Evolutionary conservation across 495 filamentous ascomycete species (phyloP).

Genomic region (Xylaria cubensis): DNA sequence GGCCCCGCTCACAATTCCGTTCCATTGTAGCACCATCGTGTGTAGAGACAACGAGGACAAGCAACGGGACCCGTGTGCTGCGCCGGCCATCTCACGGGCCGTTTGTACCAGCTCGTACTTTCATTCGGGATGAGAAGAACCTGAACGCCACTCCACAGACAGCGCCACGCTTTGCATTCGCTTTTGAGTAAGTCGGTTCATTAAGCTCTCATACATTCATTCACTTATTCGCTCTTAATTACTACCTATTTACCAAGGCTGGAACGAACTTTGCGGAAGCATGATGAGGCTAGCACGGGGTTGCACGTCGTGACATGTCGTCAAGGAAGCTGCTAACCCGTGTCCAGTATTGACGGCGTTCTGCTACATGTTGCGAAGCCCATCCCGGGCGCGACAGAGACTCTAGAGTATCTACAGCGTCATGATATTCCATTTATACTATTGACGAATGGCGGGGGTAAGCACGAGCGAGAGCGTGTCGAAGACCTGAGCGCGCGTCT

Average conservation of each 20-base stretch:
- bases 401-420: slow-evolving; percentile 73
- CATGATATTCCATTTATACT: slow-evolving; percentile 82
- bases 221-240: neutral
- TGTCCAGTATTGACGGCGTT: slow-evolving; percentile 87
- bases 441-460: slow-evolving; percentile 88
- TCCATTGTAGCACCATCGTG: neutral
- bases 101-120: slow-evolving; percentile 3
- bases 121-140: slow-evolving; percentile 21
- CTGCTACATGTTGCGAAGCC: slow-evolving; percentile 83
- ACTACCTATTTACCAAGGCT: no score
- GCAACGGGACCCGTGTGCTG: neutral
- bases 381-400: slow-evolving; percentile 78
- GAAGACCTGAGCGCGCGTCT: slow-evolving; percentile 69
- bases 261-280: neutral
- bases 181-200: slow-evolving; percentile 72
- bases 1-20: slow-evolving; percentile 29
- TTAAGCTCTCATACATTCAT: slow-evolving; percentile 16
- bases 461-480: slow-evolving; percentile 73
- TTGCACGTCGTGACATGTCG: neutral
- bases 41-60: neutral
- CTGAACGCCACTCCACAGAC: slow-evolving; percentile 8
- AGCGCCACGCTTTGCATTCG: slow-evolving; percentile 69
- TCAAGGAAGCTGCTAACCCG: slow-evolving; percentile 23
- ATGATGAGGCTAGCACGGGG: neutral
- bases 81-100: neutral